These are phyloP conservation scores for Mycogone perniciosa DNA, from an alignment of 2,329 filamentous ascomycete species.

Conservation along the genomic window DNA sequence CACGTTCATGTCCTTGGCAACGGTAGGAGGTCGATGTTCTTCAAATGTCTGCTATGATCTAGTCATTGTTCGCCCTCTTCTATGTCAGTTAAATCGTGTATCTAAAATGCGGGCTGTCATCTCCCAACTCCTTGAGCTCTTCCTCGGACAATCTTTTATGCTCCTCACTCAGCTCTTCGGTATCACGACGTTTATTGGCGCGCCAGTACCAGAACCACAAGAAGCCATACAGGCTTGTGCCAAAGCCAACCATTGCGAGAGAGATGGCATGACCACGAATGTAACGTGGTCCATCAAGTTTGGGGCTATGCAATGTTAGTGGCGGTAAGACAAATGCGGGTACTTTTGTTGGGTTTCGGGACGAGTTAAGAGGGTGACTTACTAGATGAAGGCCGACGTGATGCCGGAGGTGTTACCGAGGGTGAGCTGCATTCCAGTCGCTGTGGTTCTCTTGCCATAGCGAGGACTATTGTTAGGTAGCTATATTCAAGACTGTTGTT, in stretches of 20 bases:
- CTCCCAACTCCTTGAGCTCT: slow-evolving; percentile 44
- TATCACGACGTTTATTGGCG: slow-evolving; percentile 41
- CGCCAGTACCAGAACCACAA: slow-evolving; percentile 47
- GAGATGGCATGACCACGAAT: slow-evolving; percentile 56
- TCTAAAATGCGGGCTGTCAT: slow-evolving; percentile 44
- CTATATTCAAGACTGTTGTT: slow-evolving; percentile 15
- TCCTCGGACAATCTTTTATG: slow-evolving; percentile 38
- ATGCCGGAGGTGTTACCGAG: slow-evolving; percentile 66
- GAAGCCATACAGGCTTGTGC: slow-evolving; percentile 44
- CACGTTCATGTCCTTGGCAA: no score
- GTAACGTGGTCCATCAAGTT: slow-evolving; percentile 48
- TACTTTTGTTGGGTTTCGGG: neutral
- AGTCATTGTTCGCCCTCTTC: neutral
- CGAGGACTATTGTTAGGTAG: slow-evolving; percentile 62
- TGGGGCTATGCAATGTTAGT: slow-evolving; percentile 27
- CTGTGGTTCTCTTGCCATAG: slow-evolving; percentile 70
- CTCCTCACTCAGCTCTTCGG: slow-evolving; percentile 31
- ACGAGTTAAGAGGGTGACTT: slow-evolving; percentile 11
- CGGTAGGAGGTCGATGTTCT: no score
- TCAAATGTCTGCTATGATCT: neutral
- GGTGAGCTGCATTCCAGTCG: slow-evolving; percentile 63
- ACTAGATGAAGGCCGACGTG: slow-evolving; percentile 64
- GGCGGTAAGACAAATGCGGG: neutral
- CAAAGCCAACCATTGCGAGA: slow-evolving; percentile 50
- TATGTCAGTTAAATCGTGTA: slow-evolving; percentile 33